A percentile compares a stretch with the other conserved stretches of the same genome.
Evolutionary conservation across 768 basidiomycete species (phyloP).

Genomic region (Phlebiopsis flavidoalba): DNA sequence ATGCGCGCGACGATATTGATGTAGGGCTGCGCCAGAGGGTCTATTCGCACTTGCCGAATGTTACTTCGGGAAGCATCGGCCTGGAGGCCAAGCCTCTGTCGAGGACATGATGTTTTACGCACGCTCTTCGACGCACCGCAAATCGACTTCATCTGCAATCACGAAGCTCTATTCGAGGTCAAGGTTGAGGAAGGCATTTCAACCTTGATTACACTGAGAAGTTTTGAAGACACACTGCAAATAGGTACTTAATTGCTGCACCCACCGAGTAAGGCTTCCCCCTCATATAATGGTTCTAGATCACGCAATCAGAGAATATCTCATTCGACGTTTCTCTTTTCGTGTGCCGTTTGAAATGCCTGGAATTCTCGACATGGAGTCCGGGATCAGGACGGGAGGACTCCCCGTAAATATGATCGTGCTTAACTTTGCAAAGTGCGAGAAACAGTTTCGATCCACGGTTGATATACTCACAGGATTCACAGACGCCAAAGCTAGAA

Average conservation of each 20-base stretch:
- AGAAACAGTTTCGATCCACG: background rate
- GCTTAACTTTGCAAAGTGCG: conserved; percentile 15
- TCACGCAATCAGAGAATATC: conserved; percentile 4
- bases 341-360: conserved; percentile 17
- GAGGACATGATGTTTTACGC: conserved; percentile 16
- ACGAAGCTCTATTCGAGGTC: conserved; percentile 22
- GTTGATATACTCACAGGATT: background rate
- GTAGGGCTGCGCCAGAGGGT: background rate
- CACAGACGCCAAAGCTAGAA: background rate
- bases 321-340: conserved; percentile 14
- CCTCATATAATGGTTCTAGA: no score
- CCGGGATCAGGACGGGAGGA: conserved; percentile 12
- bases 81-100: background rate
- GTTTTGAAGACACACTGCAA: background rate
- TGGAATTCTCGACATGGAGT: conserved; percentile 10
- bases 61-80: conserved; percentile 9
- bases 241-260: background rate
- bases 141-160: conserved; percentile 27
- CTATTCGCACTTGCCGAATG: conserved; percentile 2
- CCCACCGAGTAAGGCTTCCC: background rate
- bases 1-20: background rate
- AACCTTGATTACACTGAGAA: conserved; percentile 15
- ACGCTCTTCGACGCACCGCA: conserved; percentile 16
- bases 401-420: conserved; percentile 12
- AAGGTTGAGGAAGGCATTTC: conserved; percentile 21